A percentile compares a stretch with the other conserved stretches of the same genome.
Evolutionary conservation across 768 basidiomycete species (phyloP).

Genomic region (Naganishia onofrii): DNA sequence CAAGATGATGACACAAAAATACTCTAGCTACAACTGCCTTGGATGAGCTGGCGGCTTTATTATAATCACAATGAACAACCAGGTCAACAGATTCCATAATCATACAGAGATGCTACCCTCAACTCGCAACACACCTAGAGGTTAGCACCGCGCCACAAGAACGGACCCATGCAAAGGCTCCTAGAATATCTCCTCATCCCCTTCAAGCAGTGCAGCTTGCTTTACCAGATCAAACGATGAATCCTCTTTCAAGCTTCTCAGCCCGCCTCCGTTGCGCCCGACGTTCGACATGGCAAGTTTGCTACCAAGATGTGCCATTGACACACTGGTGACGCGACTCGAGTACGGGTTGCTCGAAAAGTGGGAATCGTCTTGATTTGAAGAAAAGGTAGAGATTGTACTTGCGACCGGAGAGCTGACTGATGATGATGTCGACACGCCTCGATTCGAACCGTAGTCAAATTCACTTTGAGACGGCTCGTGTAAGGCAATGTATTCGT

Average conservation of each 20-base stretch:
- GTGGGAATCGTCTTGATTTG: slow-evolving; percentile 1
- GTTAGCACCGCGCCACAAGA: too few relatives aligned
- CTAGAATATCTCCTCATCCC: slow-evolving; percentile 9
- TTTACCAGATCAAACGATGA: slow-evolving; percentile 27
- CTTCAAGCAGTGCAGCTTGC: slow-evolving; percentile 14
- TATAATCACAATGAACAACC: too few relatives aligned
- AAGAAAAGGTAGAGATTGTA: slow-evolving; percentile 1
- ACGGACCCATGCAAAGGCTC: not conserved
- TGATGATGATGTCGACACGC: not conserved
- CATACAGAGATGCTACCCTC: too few relatives aligned
- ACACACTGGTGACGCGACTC: slow-evolving; percentile 23
- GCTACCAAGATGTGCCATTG: slow-evolving; percentile 16
- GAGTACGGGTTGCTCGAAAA: not conserved
- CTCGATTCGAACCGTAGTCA: not conserved
- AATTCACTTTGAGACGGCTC: not conserved
- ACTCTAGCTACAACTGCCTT: too few relatives aligned
- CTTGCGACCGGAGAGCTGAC: slow-evolving; percentile 10
- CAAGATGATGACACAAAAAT: too few relatives aligned
- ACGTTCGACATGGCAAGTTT: slow-evolving; percentile 26
- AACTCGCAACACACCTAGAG: too few relatives aligned
- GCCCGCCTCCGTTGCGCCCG: slow-evolving; percentile 21
- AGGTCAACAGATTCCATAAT: too few relatives aligned
- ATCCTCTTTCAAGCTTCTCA: slow-evolving; percentile 26
- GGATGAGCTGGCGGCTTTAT: too few relatives aligned
- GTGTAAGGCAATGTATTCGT: slow-evolving; percentile 22